These are phyloP conservation scores for Phycomyces nitens DNA, from an alignment of 192 early-diverging fungal genomes.

Conservation along the genomic window DNA sequence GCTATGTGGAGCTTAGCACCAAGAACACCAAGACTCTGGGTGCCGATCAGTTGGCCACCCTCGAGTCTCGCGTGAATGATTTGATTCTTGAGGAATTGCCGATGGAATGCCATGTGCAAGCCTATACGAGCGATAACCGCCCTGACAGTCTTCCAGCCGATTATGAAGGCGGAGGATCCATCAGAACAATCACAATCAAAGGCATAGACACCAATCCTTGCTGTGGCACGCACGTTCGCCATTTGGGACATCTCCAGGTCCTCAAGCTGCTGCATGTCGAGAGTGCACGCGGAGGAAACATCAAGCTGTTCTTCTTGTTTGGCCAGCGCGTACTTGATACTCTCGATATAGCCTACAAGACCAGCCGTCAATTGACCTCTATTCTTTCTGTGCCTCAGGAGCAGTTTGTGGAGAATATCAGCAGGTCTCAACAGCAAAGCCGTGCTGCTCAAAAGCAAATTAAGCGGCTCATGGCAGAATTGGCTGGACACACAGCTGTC, in stretches of 20 bases:
- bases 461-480: slow-evolving; percentile 33
- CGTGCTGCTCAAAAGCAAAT: slow-evolving; percentile 31
- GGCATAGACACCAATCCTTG: slow-evolving; percentile 61
- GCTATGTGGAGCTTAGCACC: slow-evolving; percentile 59
- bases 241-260: slow-evolving; percentile 58
- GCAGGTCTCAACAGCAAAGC: slow-evolving; percentile 32
- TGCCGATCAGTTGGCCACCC: slow-evolving; percentile 37
- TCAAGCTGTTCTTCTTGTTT: slow-evolving; percentile 63
- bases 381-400: slow-evolving; percentile 40
- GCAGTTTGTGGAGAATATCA: slow-evolving; percentile 40
- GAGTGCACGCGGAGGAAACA: slow-evolving; percentile 62
- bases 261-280: slow-evolving; percentile 63
- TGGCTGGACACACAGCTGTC: slow-evolving; percentile 34
- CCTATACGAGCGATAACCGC: slow-evolving; percentile 43
- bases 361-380: slow-evolving; percentile 32
- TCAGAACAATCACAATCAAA: slow-evolving; percentile 49
- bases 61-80: slow-evolving; percentile 55
- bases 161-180: slow-evolving; percentile 37
- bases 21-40: slow-evolving; percentile 26
- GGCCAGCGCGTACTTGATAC: slow-evolving; percentile 56
- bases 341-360: slow-evolving; percentile 33
- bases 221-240: slow-evolving; percentile 69
- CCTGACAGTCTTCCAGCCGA: slow-evolving; percentile 56
- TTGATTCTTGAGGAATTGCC: slow-evolving; percentile 50
- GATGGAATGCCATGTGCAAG: slow-evolving; percentile 27